phyloP scores from a whole-genome alignment of 805 yeast species.

The Wickerhamomyces rabaulensis region DNA sequence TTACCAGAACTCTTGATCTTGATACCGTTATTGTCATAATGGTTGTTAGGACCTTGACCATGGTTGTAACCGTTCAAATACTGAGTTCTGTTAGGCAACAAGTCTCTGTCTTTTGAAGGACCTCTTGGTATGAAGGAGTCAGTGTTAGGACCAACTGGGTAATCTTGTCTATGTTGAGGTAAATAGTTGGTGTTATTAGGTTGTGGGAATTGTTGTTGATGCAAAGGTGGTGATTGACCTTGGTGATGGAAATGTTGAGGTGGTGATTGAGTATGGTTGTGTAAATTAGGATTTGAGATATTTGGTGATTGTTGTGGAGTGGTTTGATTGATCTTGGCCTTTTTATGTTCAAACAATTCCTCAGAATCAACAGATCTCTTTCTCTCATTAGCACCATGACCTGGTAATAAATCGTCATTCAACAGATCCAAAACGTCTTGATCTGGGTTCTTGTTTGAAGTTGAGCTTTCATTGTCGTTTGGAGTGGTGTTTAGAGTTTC shows the following conservation, averaged over 20 bases:
- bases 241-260: not conserved
- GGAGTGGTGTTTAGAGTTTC: not conserved
- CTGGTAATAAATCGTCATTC: slow-evolving; percentile 1
- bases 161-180: not conserved
- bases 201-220: not conserved
- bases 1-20: not conserved
- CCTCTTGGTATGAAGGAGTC: not conserved
- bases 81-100: not conserved
- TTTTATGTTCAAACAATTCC: not conserved
- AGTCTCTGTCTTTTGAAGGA: not conserved
- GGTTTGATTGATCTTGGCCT: not conserved
- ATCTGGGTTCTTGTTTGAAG: slow-evolving; percentile 1
- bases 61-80: not conserved
- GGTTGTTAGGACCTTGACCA: not conserved
- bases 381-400: not conserved
- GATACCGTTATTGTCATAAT: not conserved
- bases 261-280: not conserved
- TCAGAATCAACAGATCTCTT: not conserved
- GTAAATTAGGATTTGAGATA: not conserved
- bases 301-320: not conserved
- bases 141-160: not conserved
- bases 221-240: not conserved
- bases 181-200: not conserved
- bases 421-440: slow-evolving; percentile 3
- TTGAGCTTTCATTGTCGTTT: not conserved